Conservation (phyloP, 352 stramenopile genomes). For the Pythium insidiosum region DNA sequence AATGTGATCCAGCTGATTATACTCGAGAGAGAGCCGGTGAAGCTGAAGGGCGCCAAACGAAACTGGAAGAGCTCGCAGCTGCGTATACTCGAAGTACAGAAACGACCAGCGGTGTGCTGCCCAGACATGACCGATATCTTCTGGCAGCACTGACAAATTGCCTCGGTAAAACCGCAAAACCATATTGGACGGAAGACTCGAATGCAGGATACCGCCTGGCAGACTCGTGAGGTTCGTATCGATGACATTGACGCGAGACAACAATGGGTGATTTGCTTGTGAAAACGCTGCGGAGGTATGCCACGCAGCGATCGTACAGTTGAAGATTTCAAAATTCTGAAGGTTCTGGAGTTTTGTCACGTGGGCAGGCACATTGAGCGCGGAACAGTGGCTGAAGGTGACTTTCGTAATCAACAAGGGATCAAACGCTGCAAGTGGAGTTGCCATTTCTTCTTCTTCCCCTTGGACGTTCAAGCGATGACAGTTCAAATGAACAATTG, state of each 20-base stretch:
- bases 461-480: no score
- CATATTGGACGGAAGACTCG: neutral
- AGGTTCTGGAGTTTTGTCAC: no score
- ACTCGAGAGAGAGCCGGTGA: neutral
- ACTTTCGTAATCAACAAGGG: no score
- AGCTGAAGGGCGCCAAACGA: neutral
- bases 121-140: conserved; percentile 2
- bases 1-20: neutral
- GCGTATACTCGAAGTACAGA: conserved; percentile 3
- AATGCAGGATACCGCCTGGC: neutral
- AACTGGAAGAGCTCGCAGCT: neutral
- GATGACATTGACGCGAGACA: neutral
- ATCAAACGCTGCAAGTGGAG: no score
- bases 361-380: no score
- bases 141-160: conserved; percentile 2
- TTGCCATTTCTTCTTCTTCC: no score
- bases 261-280: no score
- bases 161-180: conserved; percentile 2
- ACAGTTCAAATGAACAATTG: no score
- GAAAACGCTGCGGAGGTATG: no score
- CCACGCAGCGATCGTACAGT: no score
- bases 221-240: conserved; percentile 2
- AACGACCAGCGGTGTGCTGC: neutral
- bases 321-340: no score
- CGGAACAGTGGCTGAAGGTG: no score